Evolutionary conservation across 257 asterid genomes (phyloP), one percentile per base, ranked within the genome.

Genomic region (Mentha longifolia): DNA sequence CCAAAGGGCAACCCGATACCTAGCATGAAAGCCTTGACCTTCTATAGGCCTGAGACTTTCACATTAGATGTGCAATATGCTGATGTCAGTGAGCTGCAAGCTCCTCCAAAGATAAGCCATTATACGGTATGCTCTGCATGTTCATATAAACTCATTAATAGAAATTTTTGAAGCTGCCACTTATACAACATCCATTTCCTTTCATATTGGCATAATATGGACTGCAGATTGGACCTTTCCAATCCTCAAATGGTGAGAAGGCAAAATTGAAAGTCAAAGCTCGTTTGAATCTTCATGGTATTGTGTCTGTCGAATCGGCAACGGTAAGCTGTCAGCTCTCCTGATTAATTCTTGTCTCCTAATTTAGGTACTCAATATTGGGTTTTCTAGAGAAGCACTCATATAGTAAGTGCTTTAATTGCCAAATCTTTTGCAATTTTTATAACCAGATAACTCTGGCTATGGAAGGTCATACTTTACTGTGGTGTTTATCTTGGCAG

Each of bases 1-100:
- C 93, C 96, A 6, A 92, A 92, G 82, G 97, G 97, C 33, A 92
- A 92, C 74, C 84, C 95, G 0, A 82, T 90, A 66, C 97, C 98
- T 51, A 92, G 98, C 70, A 81, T 87, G 78, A 92, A 92, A 84
- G 97, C 96, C 12, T 78, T 92, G 82, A 92, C 98, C 19, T 90
- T 92, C 82, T 88, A 82, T 72, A 77, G 93, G 74, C 73, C 98
- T 59, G 87, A 84, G 20, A 87, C 95, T 14, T 92, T 90, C 76
- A 63, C 93, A 1, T 50, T 87, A 46, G 97, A 88, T 81, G 86
- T 87, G 8, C 90, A 83, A 49, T 92, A 88, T 84, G 88, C 90
- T 61, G 96, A 92, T 80, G 89, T 74, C 67, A 79, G 76, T 46
- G 98, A 85, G 50, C 65, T 90, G 82, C 93, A 88, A 68, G 90